phyloP scores from a whole-genome alignment of 148 eudicot genomes.

The Fagopyrum homotropicum region DNA sequence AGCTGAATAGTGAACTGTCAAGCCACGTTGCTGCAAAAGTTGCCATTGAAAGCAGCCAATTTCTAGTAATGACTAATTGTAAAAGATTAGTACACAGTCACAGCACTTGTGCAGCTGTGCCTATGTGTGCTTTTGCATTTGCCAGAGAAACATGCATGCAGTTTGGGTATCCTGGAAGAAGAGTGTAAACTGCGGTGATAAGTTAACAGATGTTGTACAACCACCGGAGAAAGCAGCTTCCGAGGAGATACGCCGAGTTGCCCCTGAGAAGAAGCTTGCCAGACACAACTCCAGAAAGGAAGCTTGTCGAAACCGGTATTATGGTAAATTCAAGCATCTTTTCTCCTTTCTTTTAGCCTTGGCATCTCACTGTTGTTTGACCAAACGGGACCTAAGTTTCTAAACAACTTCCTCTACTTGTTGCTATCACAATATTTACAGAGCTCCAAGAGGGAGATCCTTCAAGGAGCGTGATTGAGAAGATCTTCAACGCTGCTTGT shows the following conservation, averaged over 20 bases:
- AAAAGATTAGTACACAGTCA: neutral
- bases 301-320: neutral
- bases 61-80: neutral
- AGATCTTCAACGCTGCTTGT: constrained; percentile 22
- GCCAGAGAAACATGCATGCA: constrained; percentile 20
- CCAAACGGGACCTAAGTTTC: no score
- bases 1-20: neutral
- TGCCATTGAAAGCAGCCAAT: constrained; percentile 9
- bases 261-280: neutral
- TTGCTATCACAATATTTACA: constrained; percentile 12
- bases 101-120: neutral
- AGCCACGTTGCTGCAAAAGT: constrained; percentile 3
- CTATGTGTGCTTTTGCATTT: neutral
- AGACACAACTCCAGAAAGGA: neutral
- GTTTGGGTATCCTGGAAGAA: constrained; percentile 31
- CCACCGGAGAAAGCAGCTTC: constrained; percentile 6
- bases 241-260: neutral
- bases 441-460: constrained; percentile 26
- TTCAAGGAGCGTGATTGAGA: constrained; percentile 33
- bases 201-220: constrained; percentile 17
- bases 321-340: neutral
- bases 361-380: no score
- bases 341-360: neutral
- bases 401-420: neutral
- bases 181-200: constrained; percentile 22